Conservation (phyloP, 2,329 filamentous ascomycete genomes). For the Penicillium concentricum region DNA sequence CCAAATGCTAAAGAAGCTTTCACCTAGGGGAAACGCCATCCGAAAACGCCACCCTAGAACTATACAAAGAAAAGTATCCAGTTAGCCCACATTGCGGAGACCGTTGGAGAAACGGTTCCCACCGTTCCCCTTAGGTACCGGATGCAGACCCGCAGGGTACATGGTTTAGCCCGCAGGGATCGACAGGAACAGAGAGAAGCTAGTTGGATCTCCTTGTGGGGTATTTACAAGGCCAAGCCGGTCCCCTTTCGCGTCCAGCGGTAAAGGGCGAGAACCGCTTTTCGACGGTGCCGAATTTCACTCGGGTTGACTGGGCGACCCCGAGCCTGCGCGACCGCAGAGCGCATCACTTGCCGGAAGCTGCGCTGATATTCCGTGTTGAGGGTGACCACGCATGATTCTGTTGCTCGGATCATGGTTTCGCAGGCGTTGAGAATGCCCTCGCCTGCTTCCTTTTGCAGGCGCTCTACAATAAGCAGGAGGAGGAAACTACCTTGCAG, state of each 20-base stretch:
- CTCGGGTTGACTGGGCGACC: constrained; percentile 81
- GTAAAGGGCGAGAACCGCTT: constrained; percentile 81
- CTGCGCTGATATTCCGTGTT: constrained; percentile 95
- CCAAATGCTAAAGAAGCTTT: neutral
- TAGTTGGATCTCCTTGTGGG: neutral
- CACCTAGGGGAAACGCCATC: neutral
- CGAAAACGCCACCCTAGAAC: neutral
- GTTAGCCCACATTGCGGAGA: neutral
- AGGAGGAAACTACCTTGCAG: constrained; percentile 86
- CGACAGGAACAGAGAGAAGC: constrained; percentile 3
- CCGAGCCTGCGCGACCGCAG: constrained; percentile 80
- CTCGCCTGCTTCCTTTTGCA: constrained; percentile 80
- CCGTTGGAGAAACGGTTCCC: neutral
- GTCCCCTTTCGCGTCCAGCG: constrained; percentile 90
- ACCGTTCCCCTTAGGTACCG: neutral
- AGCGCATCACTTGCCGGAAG: constrained; percentile 94
- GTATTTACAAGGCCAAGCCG: constrained; percentile 62
- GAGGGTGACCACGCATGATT: constrained; percentile 87
- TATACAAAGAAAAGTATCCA: neutral
- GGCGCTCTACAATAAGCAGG: constrained; percentile 82
- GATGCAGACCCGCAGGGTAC: neutral
- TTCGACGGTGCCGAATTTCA: constrained; percentile 78
- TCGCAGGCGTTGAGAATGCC: constrained; percentile 87
- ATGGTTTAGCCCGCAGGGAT: neutral
- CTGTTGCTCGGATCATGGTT: constrained; percentile 86